Evolutionary conservation across 2,329 filamentous ascomycete genomes (phyloP), one percentile per base, ranked within the genome.

Genomic region (Monilinia fructigena): DNA sequence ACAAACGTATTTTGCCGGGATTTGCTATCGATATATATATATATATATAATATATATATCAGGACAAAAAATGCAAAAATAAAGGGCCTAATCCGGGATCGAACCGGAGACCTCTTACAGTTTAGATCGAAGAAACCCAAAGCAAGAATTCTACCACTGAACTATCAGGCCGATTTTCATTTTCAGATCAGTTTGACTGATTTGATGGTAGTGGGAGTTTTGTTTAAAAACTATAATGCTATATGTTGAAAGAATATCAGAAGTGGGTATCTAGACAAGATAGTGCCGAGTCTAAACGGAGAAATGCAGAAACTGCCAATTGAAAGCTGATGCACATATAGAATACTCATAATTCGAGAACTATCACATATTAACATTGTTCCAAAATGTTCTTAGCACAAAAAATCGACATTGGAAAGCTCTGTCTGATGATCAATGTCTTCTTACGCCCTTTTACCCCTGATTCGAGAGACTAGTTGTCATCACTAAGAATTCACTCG

Each of bases 81-180:
- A 26, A 42, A 11, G 54, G 55, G 55, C 55, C 55, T 59, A 47
- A 59, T 59, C 55, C 55, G 55, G 55, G 26, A 35, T 59, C 55
- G 55, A 59, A 59, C 55, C 55, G 55, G 55, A 59, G 55, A 58
- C 55, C 55, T 58, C 55, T 58, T 58, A 58, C 55, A 58, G 8
- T 31, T 45, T 45, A 35, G 26, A 59, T 47, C 10, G 0, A 3
- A 5, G 4, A 47, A 14, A 47, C 55, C 55, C 40, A 59, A 47
- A 47, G 55, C 55, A 59, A 59, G 40, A 59, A 59, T 59, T 59
- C 40, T 58, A 58, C 55, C 55, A 58, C 55, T 58, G 55, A 58
- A 58, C 55, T 58, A 58, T 58, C 55, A 58, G 55, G 55, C 55
- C 55, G 3, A 23, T 14, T 10, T 20, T 28, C 10, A 31, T 1